Evolutionary conservation across 208 protist species (phyloP).

Genomic region (Entamoeba histolytica): DNA sequence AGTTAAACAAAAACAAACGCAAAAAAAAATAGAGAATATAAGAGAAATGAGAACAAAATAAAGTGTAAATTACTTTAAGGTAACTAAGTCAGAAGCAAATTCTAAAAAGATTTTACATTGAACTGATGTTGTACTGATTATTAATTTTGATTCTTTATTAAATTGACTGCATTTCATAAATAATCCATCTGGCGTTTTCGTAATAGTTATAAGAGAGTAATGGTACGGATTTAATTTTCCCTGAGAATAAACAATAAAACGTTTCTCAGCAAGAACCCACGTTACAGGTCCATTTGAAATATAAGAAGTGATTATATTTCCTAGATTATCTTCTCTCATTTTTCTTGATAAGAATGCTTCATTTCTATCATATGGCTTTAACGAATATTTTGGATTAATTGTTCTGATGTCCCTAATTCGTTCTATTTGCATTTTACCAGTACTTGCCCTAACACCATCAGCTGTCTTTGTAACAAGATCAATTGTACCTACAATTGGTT

Average conservation of each 20-base stretch:
- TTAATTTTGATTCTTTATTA: too few relatives aligned
- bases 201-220: too few relatives aligned
- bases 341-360: background rate
- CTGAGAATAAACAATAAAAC: background rate
- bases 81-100: too few relatives aligned
- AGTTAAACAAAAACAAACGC: too few relatives aligned
- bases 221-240: too few relatives aligned
- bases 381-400: background rate
- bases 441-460: background rate
- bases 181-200: too few relatives aligned
- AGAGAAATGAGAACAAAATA: too few relatives aligned
- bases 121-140: too few relatives aligned
- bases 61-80: too few relatives aligned
- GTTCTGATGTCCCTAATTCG: background rate
- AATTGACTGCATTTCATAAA: too few relatives aligned
- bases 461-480: background rate
- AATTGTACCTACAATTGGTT: slow-evolving; percentile 1
- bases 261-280: background rate
- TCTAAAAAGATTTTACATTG: too few relatives aligned
- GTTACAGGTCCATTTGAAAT: background rate
- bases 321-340: background rate
- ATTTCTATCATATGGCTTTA: background rate
- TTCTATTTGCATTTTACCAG: background rate
- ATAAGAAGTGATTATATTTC: background rate
- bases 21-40: too few relatives aligned